Evolutionary conservation across 1,284 basidiomycete species (phyloP), one percentile per base, ranked within the genome.

Genomic region (Peniophora sp.): DNA sequence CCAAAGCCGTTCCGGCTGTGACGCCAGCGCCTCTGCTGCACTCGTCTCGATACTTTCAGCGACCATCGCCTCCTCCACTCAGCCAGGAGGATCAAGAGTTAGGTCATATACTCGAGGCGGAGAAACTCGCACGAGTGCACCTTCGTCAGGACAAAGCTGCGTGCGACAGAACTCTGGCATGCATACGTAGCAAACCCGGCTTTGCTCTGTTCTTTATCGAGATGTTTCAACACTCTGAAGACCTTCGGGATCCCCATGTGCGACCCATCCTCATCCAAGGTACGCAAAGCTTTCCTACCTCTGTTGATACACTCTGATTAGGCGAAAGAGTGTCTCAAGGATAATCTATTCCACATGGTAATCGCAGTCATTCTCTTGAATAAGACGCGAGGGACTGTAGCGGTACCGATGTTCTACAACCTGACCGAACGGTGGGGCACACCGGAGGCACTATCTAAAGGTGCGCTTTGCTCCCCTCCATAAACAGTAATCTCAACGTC

Each of bases 361-460:
- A 64, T 81, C 12, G 77, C 74, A 1, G 72, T 75, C 16, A 78
- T 70, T 23, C 65, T 82, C 3, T 68, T 82, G 10, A 81, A 82
- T 59, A 79, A 78, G 61, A 81, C 80, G 0, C 60, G 70, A 0
- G 78, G 74, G n/a, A 72, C 65, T 56, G 57, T 69, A 22, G 73
- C 79, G 10, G 69, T 81, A 23, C 79, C 79, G 2, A 63, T 76
- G 5, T 83, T 85, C 59, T 77, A 74, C 69, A 59, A 67, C 17
- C 63, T 86, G 27, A 59, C 81, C 3, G 55, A 63, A 5, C 67
- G 59, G 24, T 86, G 81, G 79, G 71, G 75, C 1, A 78, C 72
- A 0, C 73, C 83, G 11, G 64, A 64, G 47, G 70, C 66, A 9
- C 67, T 84, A 39, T 70, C 74, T 11, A 56, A 71, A 59, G 81